Evolutionary conservation across 2,329 filamentous ascomycete species (phyloP).

Genomic region (Botrytis hyacinthi): DNA sequence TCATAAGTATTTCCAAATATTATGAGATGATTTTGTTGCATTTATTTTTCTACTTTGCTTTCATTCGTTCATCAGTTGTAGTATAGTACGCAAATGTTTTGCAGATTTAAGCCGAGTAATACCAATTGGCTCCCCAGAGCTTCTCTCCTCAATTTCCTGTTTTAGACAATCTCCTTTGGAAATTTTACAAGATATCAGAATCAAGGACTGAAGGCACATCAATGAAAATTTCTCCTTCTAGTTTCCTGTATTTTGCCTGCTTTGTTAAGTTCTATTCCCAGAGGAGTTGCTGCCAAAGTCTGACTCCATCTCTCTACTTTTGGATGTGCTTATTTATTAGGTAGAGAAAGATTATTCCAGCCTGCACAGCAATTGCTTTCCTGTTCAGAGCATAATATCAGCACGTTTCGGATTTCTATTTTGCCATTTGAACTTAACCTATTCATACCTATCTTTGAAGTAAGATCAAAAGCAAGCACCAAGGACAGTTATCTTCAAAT

Average conservation of each 20-base stretch:
- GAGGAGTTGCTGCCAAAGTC: background rate
- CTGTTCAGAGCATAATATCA: background rate
- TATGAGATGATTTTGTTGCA: background rate
- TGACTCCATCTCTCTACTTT: background rate
- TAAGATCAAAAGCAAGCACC: background rate
- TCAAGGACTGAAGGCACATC: background rate
- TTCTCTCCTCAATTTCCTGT: background rate
- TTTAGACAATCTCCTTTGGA: background rate
- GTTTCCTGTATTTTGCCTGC: background rate
- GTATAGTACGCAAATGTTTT: background rate
- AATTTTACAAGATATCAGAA: background rate
- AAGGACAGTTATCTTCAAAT: background rate
- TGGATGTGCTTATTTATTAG: background rate
- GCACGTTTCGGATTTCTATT: background rate
- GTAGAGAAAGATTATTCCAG: too few species aligned
- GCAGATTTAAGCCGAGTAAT: background rate
- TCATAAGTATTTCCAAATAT: background rate
- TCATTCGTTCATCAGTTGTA: background rate
- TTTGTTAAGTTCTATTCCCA: background rate
- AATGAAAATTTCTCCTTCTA: background rate
- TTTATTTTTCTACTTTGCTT: background rate
- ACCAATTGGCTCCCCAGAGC: background rate
- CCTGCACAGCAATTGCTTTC: background rate
- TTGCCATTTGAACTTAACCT: background rate
- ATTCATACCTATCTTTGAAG: background rate